Base-by-base conservation (phyloP, 2,329 filamentous ascomycete species). In the Colletotrichum coccodes region DNA sequence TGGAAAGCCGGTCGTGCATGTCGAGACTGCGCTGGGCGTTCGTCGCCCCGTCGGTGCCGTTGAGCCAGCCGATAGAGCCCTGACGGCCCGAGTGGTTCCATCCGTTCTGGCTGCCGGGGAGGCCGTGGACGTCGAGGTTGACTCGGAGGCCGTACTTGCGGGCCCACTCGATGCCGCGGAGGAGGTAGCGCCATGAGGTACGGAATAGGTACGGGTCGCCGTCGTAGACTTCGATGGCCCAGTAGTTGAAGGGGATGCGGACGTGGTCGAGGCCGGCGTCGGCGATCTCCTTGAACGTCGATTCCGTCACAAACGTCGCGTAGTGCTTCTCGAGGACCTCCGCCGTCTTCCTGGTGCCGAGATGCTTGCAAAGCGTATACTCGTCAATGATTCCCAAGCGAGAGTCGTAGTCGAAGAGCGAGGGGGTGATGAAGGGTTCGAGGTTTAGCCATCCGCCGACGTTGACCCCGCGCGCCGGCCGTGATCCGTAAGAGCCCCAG, bases 361-460 rank as follows among this genome's bases (percentile, higher is more conserved):
- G 87, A 72, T 92, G 87, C 50, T 85, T 80, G 69, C 89, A 90
- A 28, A 98, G 85, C 0, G 93, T 97, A 80, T 89, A 98, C 79
- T 99, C 96, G 76, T 99, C 96, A 21, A 98, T 86, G 47, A 98
- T 89, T 6, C 89, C 83, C 83, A 90, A 73, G 18, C 79, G 77
- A 6, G 84, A 82, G 76, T 92, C 94, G 70, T 87, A 87, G 70
- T 89, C 82, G 81, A 99, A 99, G 30, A 97, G 86, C 0, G 95
- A 98, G 0, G 96, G 96, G 4, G 94, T 95, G 77, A 99, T 98
- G 78, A 97, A 98, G 0, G 96, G 96, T 76, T 99, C 96, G 14
- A 99, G 83, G 3, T 92, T 93, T 2, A 99, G 87, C 96, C 96
- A 99, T 14, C 96, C 96, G 58, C 96, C 96, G 1, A 98, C 78